Conservation (phyloP, 2,329 filamentous ascomycete genomes). For the Fusarium luffae region DNA sequence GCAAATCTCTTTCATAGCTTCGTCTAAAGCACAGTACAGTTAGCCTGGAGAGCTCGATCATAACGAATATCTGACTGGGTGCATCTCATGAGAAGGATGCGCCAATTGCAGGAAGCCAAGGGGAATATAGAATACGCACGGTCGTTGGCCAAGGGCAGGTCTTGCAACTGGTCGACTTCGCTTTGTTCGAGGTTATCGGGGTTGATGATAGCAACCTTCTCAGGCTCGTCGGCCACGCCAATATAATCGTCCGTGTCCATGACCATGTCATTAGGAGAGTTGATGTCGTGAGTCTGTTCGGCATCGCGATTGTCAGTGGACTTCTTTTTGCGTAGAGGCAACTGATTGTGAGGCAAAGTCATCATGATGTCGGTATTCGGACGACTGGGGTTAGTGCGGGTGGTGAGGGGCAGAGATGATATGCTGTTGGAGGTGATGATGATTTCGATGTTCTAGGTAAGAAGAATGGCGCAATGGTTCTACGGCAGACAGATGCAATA, state of each 20-base stretch:
- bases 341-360: conserved; percentile 25
- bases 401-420: conserved; percentile 33
- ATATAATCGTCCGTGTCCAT: conserved; percentile 67
- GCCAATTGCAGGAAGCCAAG: neutral
- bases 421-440: conserved; percentile 29
- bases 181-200: conserved; percentile 61
- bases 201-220: conserved; percentile 66
- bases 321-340: conserved; percentile 33
- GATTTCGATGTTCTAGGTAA: conserved; percentile 19
- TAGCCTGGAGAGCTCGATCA: conserved; percentile 27
- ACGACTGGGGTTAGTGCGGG: conserved; percentile 30
- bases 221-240: conserved; percentile 59
- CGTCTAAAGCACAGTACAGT: conserved; percentile 62
- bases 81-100: conserved; percentile 1
- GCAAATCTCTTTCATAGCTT: conserved; percentile 85
- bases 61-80: neutral
- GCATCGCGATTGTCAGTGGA: conserved; percentile 42
- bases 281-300: conserved; percentile 63
- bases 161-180: conserved; percentile 60
- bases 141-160: conserved; percentile 63
- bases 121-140: conserved; percentile 55
- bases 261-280: conserved; percentile 68
- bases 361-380: conserved; percentile 43
- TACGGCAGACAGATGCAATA: conserved; percentile 1
- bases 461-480: conserved; percentile 23